Evolutionary conservation across 2,329 filamentous ascomycete species (phyloP).

Genomic region (Cladophialophora chaetospira): DNA sequence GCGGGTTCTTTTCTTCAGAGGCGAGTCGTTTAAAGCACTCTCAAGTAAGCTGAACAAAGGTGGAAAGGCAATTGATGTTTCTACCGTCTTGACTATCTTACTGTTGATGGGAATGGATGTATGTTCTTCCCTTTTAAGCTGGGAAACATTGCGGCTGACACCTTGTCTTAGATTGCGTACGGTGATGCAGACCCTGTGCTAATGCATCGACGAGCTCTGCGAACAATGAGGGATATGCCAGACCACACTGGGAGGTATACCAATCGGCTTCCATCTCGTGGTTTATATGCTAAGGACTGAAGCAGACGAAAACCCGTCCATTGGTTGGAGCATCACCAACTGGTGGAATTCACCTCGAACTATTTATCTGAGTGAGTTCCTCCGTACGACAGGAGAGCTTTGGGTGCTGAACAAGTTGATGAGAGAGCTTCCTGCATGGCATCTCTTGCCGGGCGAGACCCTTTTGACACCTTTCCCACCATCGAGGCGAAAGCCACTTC

Average conservation of each 20-base stretch:
- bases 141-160: background rate
- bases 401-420: background rate
- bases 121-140: background rate
- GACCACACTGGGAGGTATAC: background rate
- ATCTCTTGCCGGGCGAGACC: background rate
- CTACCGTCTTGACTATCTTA: slow-evolving; percentile 3
- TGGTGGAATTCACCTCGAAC: background rate
- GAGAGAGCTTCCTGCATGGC: slow-evolving; percentile 3
- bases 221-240: slow-evolving; percentile 2
- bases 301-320: background rate
- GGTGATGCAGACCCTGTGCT: slow-evolving; percentile 3
- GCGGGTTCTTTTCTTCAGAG: slow-evolving; percentile 8
- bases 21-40: slow-evolving; percentile 5
- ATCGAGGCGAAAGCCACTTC: slow-evolving; percentile 1
- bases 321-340: background rate
- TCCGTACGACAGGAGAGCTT: background rate
- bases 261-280: background rate
- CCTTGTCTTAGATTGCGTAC: slow-evolving; percentile 7
- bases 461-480: background rate
- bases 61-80: background rate
- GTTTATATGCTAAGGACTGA: background rate
- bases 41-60: background rate
- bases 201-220: slow-evolving; percentile 11
- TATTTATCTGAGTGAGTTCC: slow-evolving; percentile 7
- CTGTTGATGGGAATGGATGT: slow-evolving; percentile 14